A percentile compares a stretch with the other conserved stretches of the same genome.
These are phyloP conservation scores for Saccharomycopsis guyanensis DNA, from an alignment of 805 yeast genomes.

Conservation along the genomic window DNA sequence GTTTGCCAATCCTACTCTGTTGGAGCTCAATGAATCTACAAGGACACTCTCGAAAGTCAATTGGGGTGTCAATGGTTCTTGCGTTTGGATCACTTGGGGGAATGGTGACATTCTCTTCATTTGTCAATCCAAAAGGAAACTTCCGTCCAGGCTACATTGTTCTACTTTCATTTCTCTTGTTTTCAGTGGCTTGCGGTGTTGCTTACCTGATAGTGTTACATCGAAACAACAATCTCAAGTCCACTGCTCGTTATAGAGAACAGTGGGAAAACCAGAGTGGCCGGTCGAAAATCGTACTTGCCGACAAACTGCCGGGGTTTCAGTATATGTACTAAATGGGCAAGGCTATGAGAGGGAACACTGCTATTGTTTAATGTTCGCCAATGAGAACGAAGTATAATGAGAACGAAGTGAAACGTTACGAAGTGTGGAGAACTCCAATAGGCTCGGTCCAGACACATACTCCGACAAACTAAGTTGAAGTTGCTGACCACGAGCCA, in stretches of 20 bases:
- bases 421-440: too few species aligned
- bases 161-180: neutral
- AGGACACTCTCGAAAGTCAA: slow-evolving; percentile 54
- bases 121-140: slow-evolving; percentile 19
- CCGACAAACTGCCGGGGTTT: neutral
- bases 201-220: neutral
- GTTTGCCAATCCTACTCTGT: slow-evolving; percentile 62
- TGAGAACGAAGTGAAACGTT: too few species aligned
- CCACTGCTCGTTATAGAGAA: neutral
- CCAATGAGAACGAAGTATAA: too few species aligned
- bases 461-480: too few species aligned
- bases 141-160: neutral
- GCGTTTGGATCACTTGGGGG: slow-evolving; percentile 73
- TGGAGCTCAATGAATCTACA: slow-evolving; percentile 48
- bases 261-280: neutral
- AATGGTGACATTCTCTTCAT: slow-evolving; percentile 51
- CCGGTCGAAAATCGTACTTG: neutral
- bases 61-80: slow-evolving; percentile 51
- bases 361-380: too few species aligned
- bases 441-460: too few species aligned
- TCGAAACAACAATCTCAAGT: neutral
- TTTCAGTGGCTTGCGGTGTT: neutral
- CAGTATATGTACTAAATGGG: too few species aligned
- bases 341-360: too few species aligned
- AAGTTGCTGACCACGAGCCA: too few species aligned